These are phyloP conservation scores for Hordeum marinum DNA, from an alignment of 176 grass and related monocot species.

Conservation along the genomic window DNA sequence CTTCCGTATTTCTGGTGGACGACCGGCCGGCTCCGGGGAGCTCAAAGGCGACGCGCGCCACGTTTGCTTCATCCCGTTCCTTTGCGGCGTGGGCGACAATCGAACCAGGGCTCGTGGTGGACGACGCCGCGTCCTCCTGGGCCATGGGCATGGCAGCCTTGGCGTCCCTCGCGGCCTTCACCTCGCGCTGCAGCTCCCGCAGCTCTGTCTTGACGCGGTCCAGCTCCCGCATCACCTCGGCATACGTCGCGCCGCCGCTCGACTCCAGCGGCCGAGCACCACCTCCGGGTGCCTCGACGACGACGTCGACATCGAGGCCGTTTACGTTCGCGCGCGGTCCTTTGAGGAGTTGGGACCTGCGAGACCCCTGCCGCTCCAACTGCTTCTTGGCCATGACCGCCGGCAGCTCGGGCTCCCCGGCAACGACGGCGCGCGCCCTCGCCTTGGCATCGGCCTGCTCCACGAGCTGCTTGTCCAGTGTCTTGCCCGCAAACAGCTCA, in stretches of 20 bases:
- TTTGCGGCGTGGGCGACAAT: not conserved
- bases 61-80: not conserved
- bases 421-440: constrained; percentile 4
- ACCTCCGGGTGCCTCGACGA: not conserved
- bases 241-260: not conserved
- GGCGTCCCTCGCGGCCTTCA: constrained; percentile 27
- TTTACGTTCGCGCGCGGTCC: not conserved
- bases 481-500: not conserved
- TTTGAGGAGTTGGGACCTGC: constrained; percentile 12
- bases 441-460: not conserved
- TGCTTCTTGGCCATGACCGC: constrained; percentile 19
- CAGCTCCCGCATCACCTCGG: constrained; percentile 52
- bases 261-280: not conserved
- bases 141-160: constrained; percentile 17
- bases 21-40: not conserved
- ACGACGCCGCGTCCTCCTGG: not conserved
- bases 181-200: constrained; percentile 55
- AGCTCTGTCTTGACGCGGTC: constrained; percentile 58
- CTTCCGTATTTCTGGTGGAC: not conserved
- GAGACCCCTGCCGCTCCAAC: constrained; percentile 28
- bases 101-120: not conserved
- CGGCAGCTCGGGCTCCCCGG: constrained; percentile 23
- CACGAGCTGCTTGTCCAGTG: not conserved
- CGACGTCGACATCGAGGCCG: not conserved
- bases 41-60: not conserved